Percentiles rank a stretch among this genome's conserved stretches.
These are phyloP conservation scores for Mycosarcoma mackinlayi DNA, from an alignment of 1,284 basidiomycete genomes.

Conservation along the genomic window DNA sequence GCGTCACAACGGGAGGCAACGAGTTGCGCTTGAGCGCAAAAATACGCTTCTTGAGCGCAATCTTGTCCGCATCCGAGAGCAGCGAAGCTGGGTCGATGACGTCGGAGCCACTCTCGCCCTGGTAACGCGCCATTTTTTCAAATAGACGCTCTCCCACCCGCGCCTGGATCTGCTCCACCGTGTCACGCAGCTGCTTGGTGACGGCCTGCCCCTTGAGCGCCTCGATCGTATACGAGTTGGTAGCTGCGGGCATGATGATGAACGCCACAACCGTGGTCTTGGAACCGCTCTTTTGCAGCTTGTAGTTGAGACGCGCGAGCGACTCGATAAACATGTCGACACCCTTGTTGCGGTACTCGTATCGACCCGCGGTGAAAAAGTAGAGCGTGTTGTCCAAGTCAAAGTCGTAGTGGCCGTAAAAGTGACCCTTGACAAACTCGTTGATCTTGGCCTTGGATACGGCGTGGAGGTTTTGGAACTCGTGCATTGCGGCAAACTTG, in stretches of 20 bases:
- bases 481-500: slow-evolving; percentile 94
- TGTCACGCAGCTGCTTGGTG: slow-evolving; percentile 93
- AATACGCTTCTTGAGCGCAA: slow-evolving; percentile 94
- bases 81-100: slow-evolving; percentile 71
- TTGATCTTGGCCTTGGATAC: slow-evolving; percentile 95
- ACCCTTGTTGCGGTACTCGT: slow-evolving; percentile 99
- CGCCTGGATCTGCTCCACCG: slow-evolving; percentile 89
- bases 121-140: slow-evolving; percentile 90
- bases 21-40: slow-evolving; percentile 94
- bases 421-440: slow-evolving; percentile 96
- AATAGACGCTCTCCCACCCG: slow-evolving; percentile 90
- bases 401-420: slow-evolving; percentile 97
- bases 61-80: slow-evolving; percentile 89
- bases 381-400: slow-evolving; percentile 96
- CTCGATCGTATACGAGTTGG: slow-evolving; percentile 96
- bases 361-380: slow-evolving; percentile 98
- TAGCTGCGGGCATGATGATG: slow-evolving; percentile 97
- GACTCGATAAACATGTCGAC: slow-evolving; percentile 99
- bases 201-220: slow-evolving; percentile 98
- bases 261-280: slow-evolving; percentile 92
- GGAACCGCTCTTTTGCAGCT: slow-evolving; percentile 81
- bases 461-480: slow-evolving; percentile 96
- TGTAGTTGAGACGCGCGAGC: slow-evolving; percentile 82
- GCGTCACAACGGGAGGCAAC: slow-evolving; percentile 90
- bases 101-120: slow-evolving; percentile 71